Base-by-base conservation (phyloP, 257 asterid genomes). In the Scutellaria baicalensis region DNA sequence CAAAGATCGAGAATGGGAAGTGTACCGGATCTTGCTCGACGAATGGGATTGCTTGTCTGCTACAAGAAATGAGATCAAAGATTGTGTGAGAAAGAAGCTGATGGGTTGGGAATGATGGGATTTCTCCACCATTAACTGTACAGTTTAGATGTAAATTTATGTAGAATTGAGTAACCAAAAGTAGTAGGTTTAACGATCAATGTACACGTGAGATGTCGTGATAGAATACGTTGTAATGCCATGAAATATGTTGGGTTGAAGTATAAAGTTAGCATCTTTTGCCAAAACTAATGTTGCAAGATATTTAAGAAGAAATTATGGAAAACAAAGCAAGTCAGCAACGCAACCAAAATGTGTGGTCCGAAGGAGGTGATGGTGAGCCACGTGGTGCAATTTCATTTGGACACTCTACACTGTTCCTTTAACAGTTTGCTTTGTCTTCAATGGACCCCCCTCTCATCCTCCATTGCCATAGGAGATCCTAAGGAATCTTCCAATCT, bases 1-100 rank as follows among this genome's bases (percentile, higher is more conserved):
- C 69, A 55, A 73, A 2, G 89, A 85, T 39, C 84, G 89, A 4
- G 95, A 87, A 64, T 85, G 94, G 90, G 96, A 89, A 79, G 89
- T 89, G 64, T 89, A 87, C 80, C 79, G 92, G 76, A 78, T 89
- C 67, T 62, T 87, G 69, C 76, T 87, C 8, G 90, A 89, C 21
- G 92, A 87, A 76, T 66, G 81, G 49, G 84, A 79, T 10, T 75
- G 82, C 17, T 71, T 60, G 57, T 76, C 82, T 10, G 73, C 82
- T 18, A 67, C 84, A n/a, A 79, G 82, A 75, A 43, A 74, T 35
- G 86, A 82, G 72, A 86, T 88, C 56, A 78, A 68, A 70, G 90
- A 84, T 20, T 75, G 90, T 72, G 89, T 86, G 9, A 78, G 82
- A 59, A 86, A 80, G 70, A 86, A 78, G 78, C 76, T 88, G 14